A percentile compares a stretch with the other conserved stretches of the same genome.
These are phyloP conservation scores for Persicaria tinctoria DNA, from an alignment of 148 eudicot genomes.

Conservation along the genomic window DNA sequence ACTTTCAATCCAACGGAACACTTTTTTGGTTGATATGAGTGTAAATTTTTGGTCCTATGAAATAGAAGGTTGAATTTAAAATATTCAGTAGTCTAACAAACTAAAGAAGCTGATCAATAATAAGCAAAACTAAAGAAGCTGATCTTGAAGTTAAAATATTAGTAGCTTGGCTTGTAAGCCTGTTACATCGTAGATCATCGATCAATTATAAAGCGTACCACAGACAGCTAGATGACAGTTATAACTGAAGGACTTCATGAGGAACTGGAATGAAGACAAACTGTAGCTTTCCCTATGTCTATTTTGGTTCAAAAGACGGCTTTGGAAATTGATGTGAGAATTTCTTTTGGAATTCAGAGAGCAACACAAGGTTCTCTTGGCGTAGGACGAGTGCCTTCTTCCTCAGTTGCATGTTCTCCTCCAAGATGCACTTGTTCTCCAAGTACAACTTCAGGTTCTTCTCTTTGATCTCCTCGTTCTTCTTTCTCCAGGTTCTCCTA, in stretches of 20 bases:
- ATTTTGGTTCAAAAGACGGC: neutral
- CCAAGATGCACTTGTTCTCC: conserved; percentile 61
- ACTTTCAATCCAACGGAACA: too few relatives aligned
- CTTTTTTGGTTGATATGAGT: too few relatives aligned
- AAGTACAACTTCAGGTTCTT: conserved; percentile 76
- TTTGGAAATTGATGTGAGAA: conserved; percentile 5
- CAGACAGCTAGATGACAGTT: neutral
- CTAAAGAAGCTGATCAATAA: too few relatives aligned
- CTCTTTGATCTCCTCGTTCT: conserved; percentile 32
- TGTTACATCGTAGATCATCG: too few relatives aligned
- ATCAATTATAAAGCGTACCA: neutral
- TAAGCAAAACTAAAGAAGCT: too few relatives aligned
- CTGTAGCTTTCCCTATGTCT: neutral
- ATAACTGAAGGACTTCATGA: too few relatives aligned
- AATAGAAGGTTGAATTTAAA: too few relatives aligned
- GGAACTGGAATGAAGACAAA: neutral
- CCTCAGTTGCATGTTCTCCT: conserved; percentile 64
- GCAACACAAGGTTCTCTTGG: conserved; percentile 61
- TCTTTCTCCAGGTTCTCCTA: neutral
- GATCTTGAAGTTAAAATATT: too few relatives aligned
- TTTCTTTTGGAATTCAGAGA: conserved; percentile 45
- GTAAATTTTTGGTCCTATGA: too few relatives aligned
- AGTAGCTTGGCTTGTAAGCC: too few relatives aligned
- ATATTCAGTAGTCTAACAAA: too few relatives aligned
- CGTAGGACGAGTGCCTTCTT: conserved; percentile 52